Base-by-base conservation (phyloP, 768 basidiomycete genomes). In the Trametopsis cervina region DNA sequence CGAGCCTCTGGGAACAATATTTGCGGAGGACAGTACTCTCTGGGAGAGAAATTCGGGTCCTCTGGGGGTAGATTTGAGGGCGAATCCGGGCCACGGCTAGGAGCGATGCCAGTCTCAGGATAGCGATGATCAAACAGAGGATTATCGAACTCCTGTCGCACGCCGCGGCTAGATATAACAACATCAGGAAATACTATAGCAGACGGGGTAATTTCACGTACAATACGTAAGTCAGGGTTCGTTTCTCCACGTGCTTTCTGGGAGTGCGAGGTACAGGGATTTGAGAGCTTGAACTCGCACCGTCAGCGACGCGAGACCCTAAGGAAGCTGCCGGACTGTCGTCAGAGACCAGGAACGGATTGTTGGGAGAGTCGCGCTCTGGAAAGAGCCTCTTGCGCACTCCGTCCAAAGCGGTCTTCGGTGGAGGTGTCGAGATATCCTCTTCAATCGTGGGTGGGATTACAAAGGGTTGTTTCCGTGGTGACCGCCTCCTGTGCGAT, bases 201-300 rank as follows among this genome's bases (percentile, higher is more conserved):
- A 13, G 20, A 43, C 10, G 7, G 29, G 7, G 36, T 12, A 18
- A 39, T 18, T 39, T 13, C 3, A 77, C 83, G 57, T 63, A 87
- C 85, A 87, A 87, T 40, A 88, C 85, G 57, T 83, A 83, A 22
- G 78, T 78, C 44, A 87, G 66, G 2, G 74, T 84, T 0, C 81
- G 80, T 55, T 73, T 75, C 60, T 86, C 85, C 26, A 72, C 67
- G 29, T 58, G 58, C 4, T 60, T 65, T 38, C 63, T 65, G 12
- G 76, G 74, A 0, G 72, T 70, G 15, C 57, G 50, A n/a, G 67
- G 64, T 56, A 59, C 61, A 20, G 62, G 55, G 57, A 60, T 53
- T 57, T 63, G 43, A 57, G 66, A 23, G 65, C 60, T 49, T 4
- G 49, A 53, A 15, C 44, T 54, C 12, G 9, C 39, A 22, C 20